These are phyloP conservation scores for Martiniozyma abietophila DNA, from an alignment of 805 yeast genomes.

Conservation along the genomic window DNA sequence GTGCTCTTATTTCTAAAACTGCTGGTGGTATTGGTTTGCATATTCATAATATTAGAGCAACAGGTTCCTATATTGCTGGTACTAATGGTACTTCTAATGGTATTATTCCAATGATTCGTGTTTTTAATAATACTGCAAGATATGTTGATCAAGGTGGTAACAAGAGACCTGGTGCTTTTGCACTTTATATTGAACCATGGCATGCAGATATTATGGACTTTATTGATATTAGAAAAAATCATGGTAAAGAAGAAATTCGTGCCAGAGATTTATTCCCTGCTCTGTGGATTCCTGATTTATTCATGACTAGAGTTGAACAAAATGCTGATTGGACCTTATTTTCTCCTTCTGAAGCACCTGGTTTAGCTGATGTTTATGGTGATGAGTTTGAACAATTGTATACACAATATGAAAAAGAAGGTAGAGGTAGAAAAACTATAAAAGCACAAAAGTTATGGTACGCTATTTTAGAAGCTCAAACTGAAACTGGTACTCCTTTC, in stretches of 20 bases:
- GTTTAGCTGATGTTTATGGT: slow-evolving; percentile 45
- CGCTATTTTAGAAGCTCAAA: slow-evolving; percentile 50
- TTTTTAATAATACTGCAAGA: slow-evolving; percentile 54
- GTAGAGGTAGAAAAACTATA: slow-evolving; percentile 38
- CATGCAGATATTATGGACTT: slow-evolving; percentile 52
- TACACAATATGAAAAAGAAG: slow-evolving; percentile 42
- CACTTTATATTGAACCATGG: slow-evolving; percentile 55
- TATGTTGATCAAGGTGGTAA: slow-evolving; percentile 61
- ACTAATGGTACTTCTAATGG: slow-evolving; percentile 58
- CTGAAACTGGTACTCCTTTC: slow-evolving; percentile 59
- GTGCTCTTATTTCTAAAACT: slow-evolving; percentile 53
- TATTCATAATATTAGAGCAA: slow-evolving; percentile 48
- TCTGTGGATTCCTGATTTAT: slow-evolving; percentile 54
- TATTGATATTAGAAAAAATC: slow-evolving; percentile 51
- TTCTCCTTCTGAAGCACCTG: slow-evolving; percentile 52
- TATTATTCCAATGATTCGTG: slow-evolving; percentile 54
- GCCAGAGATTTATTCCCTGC: slow-evolving; percentile 58
- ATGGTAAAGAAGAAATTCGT: slow-evolving; percentile 55
- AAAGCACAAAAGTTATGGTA: slow-evolving; percentile 57
- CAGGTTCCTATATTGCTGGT: slow-evolving; percentile 55
- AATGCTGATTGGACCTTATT: slow-evolving; percentile 50
- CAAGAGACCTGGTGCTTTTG: slow-evolving; percentile 58
- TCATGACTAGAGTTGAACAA: slow-evolving; percentile 51
- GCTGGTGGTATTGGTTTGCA: slow-evolving; percentile 61
- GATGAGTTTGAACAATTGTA: slow-evolving; percentile 46